Conservation (phyloP, 139 green algal genomes). For the Marvania coccoides region DNA sequence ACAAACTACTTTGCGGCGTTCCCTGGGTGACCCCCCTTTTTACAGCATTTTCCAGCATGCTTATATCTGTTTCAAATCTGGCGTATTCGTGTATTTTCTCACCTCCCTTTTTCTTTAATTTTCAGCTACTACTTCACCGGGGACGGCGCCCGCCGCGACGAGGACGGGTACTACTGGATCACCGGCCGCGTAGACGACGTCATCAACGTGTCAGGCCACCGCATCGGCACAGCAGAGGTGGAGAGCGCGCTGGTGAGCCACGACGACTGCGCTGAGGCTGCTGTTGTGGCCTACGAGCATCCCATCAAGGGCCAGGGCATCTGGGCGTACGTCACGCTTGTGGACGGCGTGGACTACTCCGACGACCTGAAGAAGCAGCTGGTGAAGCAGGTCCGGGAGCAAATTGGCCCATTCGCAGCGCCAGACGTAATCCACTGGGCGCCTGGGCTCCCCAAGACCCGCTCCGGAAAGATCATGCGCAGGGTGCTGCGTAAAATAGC, state of each 20-base stretch:
- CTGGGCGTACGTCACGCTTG: conserved; percentile 93
- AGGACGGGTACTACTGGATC: conserved; percentile 80
- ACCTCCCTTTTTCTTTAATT: too few species aligned
- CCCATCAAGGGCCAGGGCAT: conserved; percentile 89
- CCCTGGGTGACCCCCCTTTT: too few species aligned
- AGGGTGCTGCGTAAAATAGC: conserved; percentile 84
- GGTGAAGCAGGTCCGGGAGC: conserved; percentile 42
- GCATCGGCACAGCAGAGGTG: conserved; percentile 93
- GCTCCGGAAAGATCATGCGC: conserved; percentile 85
- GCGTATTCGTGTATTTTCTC: too few species aligned
- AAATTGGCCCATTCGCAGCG: conserved; percentile 70
- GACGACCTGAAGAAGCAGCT: conserved; percentile 68
- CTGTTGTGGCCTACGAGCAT: conserved; percentile 86
- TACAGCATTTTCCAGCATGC: too few species aligned
- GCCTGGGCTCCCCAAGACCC: conserved; percentile 83
- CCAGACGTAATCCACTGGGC: conserved; percentile 95
- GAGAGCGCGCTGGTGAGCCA: conserved; percentile 80
- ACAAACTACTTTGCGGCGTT: conserved; percentile 86
- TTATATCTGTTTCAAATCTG: too few species aligned
- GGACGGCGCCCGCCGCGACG: conserved; percentile 54
- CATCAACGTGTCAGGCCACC: conserved; percentile 80
- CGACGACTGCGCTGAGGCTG: conserved; percentile 77
- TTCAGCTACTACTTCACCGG: conserved; percentile 94
- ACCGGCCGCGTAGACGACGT: conserved; percentile 95
- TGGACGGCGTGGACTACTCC: conserved; percentile 38